Evolutionary conservation across 2,329 filamentous ascomycete genomes (phyloP).

Genomic region (Trichophyton benhamiae): DNA sequence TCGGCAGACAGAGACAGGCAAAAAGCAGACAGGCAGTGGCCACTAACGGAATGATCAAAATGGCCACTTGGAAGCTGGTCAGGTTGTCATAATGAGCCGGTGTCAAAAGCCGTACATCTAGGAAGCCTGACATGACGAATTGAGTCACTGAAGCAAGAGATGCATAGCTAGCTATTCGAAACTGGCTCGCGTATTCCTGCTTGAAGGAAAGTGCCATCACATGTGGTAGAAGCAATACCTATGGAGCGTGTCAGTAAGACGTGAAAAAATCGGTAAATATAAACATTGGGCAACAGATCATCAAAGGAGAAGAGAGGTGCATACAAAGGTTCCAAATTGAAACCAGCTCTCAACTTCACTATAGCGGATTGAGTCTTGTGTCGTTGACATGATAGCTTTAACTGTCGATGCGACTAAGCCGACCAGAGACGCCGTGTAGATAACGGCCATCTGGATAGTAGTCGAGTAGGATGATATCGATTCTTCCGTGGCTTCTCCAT

Average conservation of each 20-base stretch:
- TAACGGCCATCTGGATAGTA: neutral
- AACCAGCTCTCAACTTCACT: neutral
- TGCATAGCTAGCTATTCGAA: neutral
- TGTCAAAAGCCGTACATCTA: neutral
- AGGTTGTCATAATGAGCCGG: neutral
- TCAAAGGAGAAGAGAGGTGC: neutral
- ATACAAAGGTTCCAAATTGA: conserved; percentile 1
- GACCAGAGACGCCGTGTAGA: neutral
- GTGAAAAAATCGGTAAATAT: neutral
- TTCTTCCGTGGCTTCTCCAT: conserved; percentile 2
- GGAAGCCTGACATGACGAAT: neutral
- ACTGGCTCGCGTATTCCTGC: neutral
- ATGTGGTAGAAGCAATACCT: neutral
- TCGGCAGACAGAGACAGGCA: neutral
- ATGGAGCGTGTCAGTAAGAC: neutral
- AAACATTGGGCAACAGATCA: neutral
- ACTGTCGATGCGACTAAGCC: neutral
- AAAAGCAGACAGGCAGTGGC: neutral
- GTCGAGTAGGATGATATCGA: neutral
- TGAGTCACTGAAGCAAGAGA: neutral
- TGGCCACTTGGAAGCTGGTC: neutral
- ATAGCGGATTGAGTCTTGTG: neutral
- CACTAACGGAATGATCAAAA: neutral
- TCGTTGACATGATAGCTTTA: conserved; percentile 1
- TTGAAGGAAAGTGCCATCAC: neutral